Base-by-base conservation (phyloP, 306 rosid genomes). In the Dalbergia cultrata region DNA sequence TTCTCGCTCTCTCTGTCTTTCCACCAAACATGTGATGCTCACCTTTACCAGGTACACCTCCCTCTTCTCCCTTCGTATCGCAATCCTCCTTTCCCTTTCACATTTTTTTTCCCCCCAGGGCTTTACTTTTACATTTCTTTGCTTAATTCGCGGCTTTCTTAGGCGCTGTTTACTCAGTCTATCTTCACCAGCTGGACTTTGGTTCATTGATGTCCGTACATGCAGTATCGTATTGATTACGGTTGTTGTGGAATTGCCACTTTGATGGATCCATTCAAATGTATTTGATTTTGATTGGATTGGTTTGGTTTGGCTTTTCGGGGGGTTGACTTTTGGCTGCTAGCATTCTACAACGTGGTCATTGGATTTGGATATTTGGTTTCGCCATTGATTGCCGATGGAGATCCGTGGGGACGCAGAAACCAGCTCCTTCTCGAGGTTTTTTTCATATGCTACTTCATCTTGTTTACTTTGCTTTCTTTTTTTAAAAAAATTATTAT, bases 391-490 rank as follows among this genome's bases (percentile, higher is more conserved):
- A 19, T 82, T 56, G 21, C 53, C 85, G 76, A 93, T 90, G 99
- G 97, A 95, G 47, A 89, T 84, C 79, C 89, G 87, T 53, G 67
- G 59, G 22, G 97, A 93, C 76, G 74, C 89, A 53, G 93, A 92
- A 64, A 69, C 78, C 3, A 84, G 74, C 69, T 62, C 88, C 10
- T 75, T 49, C 71, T 43, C 78, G 57, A 93, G 99, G 98, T 54
- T 54, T 8, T 8, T 41, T 60, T 77, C n/a, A 54, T 17, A 45
- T 60, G 62, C 75, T 35, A 34, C n/a, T 56, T 13, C 10, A 13
- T 39, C 18, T 67, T 54, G 2, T 0, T 66, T 57, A 13, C 17
- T 77, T 69, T 39, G 17, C 49, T 56, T 83, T 10, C 11, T 71
- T 43, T 43, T 72, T 59, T 7, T 37, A 7, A 37, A 7, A 35